Base-by-base conservation (phyloP, 2,329 filamentous ascomycete genomes). In the Monosporascus ibericus region DNA sequence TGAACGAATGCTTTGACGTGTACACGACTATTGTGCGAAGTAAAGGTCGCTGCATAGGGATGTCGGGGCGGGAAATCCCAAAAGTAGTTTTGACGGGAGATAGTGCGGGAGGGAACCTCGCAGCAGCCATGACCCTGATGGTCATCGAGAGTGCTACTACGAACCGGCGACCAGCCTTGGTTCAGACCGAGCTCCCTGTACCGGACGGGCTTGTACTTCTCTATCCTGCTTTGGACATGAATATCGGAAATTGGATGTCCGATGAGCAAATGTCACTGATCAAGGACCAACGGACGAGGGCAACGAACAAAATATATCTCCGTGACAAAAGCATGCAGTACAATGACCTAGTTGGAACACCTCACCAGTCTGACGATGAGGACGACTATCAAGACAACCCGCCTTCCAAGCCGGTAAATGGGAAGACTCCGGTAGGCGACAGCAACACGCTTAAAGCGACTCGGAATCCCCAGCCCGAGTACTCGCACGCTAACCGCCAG, bases 191-290 rank as follows among this genome's bases (percentile, higher is more conserved):
- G 2, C 75, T 96, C 6, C 87, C 91, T 0, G 67, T 81, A 0
- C 94, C 94, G 0, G 87, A 88, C 49, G 92, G 91, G 0, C 71
- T 97, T 7, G 78, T 97, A 0, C 77, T 96, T 48, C 85, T 95
- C 53, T 99, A 99, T 63, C 94, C 94, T 1, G 86, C 87, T 0
- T 74, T 99, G 54, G 94, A 97, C 64, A 91, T 97, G 88, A 96
- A 95, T 64, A 97, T 97, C 59, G 90, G 90, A 38, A 96, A 92
- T 69, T 99, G 94, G 94, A 97, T 99, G 92, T 92, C 90, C 0
- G 92, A 97, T 62, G 92, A 97, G 68, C 92, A 99, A 67, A 95
- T 97, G 90, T 84, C 90, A 0, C 74, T 99, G 55, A 95, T 99
- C 57, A 86, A 90, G 58, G 92, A 96, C 57, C 84, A 90, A 11